phyloP scores from a whole-genome alignment of 768 basidiomycete genomes.

The Cyathus striatus region DNA sequence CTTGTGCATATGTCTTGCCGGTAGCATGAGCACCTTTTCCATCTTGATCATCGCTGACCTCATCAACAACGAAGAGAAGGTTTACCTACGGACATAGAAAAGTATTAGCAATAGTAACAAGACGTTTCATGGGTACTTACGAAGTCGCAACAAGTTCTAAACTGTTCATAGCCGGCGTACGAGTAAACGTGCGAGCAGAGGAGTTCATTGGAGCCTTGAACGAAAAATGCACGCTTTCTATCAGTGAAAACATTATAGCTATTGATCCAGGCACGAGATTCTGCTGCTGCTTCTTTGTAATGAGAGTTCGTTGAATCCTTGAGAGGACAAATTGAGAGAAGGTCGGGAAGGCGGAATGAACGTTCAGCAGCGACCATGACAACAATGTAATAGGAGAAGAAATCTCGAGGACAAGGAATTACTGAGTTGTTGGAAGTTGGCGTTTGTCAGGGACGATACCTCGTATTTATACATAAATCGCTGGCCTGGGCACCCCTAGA shows the following conservation, averaged over 20 bases:
- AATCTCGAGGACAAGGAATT: background rate
- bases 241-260: slow-evolving; percentile 54
- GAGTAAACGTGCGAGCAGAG: slow-evolving; percentile 59
- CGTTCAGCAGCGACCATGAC: slow-evolving; percentile 8
- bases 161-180: slow-evolving; percentile 50
- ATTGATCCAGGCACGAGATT: slow-evolving; percentile 60
- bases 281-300: slow-evolving; percentile 49
- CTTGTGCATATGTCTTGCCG: slow-evolving; percentile 46
- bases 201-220: slow-evolving; percentile 56
- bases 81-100: slow-evolving; percentile 34
- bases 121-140: slow-evolving; percentile 21
- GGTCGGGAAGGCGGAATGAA: slow-evolving; percentile 52
- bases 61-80: slow-evolving; percentile 62
- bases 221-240: slow-evolving; percentile 59
- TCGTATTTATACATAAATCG: too few species aligned
- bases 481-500: too few species aligned
- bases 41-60: slow-evolving; percentile 63
- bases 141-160: slow-evolving; percentile 60
- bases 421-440: too few species aligned
- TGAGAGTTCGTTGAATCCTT: slow-evolving; percentile 49
- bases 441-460: too few species aligned
- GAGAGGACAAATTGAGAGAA: slow-evolving; percentile 42
- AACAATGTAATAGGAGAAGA: background rate
- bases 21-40: slow-evolving; percentile 49
- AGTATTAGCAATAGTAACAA: slow-evolving; percentile 1